These are phyloP conservation scores for Nemania abortiva DNA, from an alignment of 2,329 filamentous ascomycete genomes.

Conservation along the genomic window DNA sequence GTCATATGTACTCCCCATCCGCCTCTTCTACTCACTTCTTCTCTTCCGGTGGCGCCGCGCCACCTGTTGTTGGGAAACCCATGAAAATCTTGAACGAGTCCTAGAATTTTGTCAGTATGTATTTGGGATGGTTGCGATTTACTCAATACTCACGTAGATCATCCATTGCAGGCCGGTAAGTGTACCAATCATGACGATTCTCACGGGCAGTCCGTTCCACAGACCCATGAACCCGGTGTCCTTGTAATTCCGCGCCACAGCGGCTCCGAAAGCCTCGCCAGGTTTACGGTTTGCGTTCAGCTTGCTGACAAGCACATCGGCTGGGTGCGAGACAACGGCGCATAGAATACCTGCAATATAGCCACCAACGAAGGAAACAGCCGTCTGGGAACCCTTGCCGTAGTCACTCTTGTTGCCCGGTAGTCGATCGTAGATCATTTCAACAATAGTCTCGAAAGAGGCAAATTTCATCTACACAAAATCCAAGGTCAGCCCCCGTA, in stretches of 20 bases:
- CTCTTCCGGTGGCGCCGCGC: conserved; percentile 68
- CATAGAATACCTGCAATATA: conserved; percentile 92
- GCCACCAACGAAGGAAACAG: conserved; percentile 84
- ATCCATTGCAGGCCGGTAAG: conserved; percentile 91
- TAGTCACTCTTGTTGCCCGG: conserved; percentile 85
- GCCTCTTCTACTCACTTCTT: conserved; percentile 53
- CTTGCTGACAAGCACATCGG: conserved; percentile 93
- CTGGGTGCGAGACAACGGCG: conserved; percentile 82
- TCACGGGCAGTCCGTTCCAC: conserved; percentile 88
- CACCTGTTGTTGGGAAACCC: conserved; percentile 86
- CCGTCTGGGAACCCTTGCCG: conserved; percentile 83
- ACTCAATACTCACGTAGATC: conserved; percentile 76
- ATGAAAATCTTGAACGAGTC: conserved; percentile 93
- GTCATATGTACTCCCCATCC: not conserved
- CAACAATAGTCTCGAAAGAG: conserved; percentile 90
- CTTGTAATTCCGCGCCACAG: conserved; percentile 83
- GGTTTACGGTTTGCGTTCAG: conserved; percentile 82
- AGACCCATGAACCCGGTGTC: conserved; percentile 90
- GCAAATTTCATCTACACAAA: conserved; percentile 79
- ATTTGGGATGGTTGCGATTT: conserved; percentile 38
- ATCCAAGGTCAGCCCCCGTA: not conserved
- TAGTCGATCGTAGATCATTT: conserved; percentile 82
- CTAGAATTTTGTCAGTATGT: conserved; percentile 52
- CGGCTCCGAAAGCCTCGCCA: conserved; percentile 82
- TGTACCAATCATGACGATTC: conserved; percentile 90